These are phyloP conservation scores for Lentinula boryana DNA, from an alignment of 768 basidiomycete species.

Conservation along the genomic window DNA sequence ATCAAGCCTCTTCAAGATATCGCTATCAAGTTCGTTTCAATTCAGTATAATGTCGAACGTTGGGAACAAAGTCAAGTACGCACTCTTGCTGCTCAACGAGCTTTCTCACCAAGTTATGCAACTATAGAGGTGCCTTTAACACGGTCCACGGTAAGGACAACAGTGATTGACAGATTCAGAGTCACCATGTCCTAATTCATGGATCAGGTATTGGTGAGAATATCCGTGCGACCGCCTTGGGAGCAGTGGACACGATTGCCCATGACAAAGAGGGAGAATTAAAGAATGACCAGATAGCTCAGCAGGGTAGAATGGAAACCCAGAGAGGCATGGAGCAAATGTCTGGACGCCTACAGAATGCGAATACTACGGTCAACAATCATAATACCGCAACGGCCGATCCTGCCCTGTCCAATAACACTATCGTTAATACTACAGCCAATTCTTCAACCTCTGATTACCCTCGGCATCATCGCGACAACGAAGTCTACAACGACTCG, in stretches of 20 bases:
- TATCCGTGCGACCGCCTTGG: neutral
- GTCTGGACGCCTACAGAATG: neutral
- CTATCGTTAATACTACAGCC: neutral
- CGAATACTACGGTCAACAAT: neutral
- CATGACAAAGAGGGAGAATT: neutral
- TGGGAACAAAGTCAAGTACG: constrained; percentile 7
- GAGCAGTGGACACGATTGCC: constrained; percentile 1
- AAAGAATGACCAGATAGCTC: neutral
- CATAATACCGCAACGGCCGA: neutral
- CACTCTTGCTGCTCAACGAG: neutral
- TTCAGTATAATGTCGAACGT: neutral
- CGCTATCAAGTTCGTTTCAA: neutral
- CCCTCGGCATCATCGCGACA: neutral
- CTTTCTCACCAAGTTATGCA: neutral
- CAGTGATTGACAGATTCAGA: neutral
- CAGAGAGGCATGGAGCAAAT: neutral
- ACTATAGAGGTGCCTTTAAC: neutral
- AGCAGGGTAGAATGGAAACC: neutral
- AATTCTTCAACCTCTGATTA: neutral
- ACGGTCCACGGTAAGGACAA: neutral
- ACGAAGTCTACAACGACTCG: constrained; percentile 1
- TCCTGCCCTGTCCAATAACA: neutral
- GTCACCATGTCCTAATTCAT: neutral
- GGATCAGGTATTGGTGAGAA: constrained; percentile 1
- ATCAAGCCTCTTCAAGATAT: too few species aligned